These are phyloP conservation scores for Hebeloma cylindrosporum DNA, from an alignment of 768 basidiomycete species.

Conservation along the genomic window DNA sequence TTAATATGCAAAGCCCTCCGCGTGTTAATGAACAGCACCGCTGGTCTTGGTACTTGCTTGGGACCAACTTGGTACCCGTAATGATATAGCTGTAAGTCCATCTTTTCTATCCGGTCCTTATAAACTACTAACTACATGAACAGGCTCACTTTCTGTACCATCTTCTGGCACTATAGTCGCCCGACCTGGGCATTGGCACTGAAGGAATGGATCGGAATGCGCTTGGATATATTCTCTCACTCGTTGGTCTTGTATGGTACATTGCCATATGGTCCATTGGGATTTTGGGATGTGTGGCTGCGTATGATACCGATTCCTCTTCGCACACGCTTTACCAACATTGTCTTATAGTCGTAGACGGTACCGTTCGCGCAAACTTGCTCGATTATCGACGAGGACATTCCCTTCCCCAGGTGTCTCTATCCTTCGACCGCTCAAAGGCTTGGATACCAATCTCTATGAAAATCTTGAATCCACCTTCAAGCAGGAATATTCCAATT, in stretches of 20 bases:
- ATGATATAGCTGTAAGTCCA: too few species aligned
- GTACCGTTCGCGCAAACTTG: conserved; percentile 67
- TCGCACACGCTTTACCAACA: background rate
- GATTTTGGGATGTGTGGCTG: conserved; percentile 64
- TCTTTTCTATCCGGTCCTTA: too few species aligned
- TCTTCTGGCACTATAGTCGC: too few species aligned
- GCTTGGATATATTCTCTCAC: conserved; percentile 25
- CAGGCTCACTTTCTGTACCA: too few species aligned
- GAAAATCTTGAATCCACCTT: conserved; percentile 96
- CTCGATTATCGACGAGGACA: conserved; percentile 52
- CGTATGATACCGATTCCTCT: conserved; percentile 39
- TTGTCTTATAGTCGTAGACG: conserved; percentile 58
- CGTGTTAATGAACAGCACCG: too few species aligned
- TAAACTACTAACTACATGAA: too few species aligned
- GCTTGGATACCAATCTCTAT: conserved; percentile 92
- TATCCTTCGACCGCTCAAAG: conserved; percentile 91
- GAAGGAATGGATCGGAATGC: conserved; percentile 14
- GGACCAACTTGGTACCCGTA: too few species aligned
- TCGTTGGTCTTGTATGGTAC: conserved; percentile 61
- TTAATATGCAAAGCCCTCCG: background rate
- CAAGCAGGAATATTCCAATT: conserved; percentile 86
- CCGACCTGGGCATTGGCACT: background rate
- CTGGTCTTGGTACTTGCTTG: too few species aligned
- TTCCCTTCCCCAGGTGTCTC: conserved; percentile 80
- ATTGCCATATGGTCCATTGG: conserved; percentile 60